Percentiles rank a stretch among this genome's conserved stretches.
phyloP scores from a whole-genome alignment of 2,329 filamentous ascomycete species.

The Colletotrichum chlorophyti region DNA sequence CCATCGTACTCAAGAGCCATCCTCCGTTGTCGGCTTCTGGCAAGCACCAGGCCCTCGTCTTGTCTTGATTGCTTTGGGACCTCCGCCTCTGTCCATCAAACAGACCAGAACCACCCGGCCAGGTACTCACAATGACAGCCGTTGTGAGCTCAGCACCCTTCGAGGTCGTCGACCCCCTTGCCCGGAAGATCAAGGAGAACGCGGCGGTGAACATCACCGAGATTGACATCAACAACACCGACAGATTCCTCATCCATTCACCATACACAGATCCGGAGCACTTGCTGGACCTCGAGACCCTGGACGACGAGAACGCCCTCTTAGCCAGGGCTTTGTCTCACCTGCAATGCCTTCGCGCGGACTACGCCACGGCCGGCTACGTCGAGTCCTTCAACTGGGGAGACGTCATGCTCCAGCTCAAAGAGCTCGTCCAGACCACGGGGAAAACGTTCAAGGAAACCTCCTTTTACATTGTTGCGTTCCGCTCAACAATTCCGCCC shows the following conservation, averaged over 20 bases:
- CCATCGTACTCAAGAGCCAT: no score
- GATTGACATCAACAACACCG: constrained; percentile 14
- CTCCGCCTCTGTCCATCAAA: no score
- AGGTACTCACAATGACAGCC: constrained; percentile 2
- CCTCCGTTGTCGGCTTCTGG: no score
- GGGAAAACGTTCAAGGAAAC: constrained; percentile 65
- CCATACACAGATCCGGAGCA: constrained; percentile 77
- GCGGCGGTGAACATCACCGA: constrained; percentile 13
- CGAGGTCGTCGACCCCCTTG: constrained; percentile 12
- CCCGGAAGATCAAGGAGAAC: constrained; percentile 16
- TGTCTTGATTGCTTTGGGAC: no score
- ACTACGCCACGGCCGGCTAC: constrained; percentile 82
- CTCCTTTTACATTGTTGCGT: constrained; percentile 84
- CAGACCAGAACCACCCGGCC: not conserved
- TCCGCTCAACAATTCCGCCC: constrained; percentile 75
- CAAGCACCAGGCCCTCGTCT: no score
- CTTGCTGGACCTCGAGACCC: constrained; percentile 72
- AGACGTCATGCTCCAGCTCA: constrained; percentile 65
- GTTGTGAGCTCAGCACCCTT: constrained; percentile 14
- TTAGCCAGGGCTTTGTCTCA: constrained; percentile 74
- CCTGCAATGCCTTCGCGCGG: constrained; percentile 66
- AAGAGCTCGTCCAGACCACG: constrained; percentile 52
- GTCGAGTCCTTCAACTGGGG: constrained; percentile 79
- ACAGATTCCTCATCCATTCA: constrained; percentile 67
- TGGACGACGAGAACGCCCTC: constrained; percentile 71